phyloP scores from a whole-genome alignment of 768 basidiomycete genomes.

The Suillus brevipes region DNA sequence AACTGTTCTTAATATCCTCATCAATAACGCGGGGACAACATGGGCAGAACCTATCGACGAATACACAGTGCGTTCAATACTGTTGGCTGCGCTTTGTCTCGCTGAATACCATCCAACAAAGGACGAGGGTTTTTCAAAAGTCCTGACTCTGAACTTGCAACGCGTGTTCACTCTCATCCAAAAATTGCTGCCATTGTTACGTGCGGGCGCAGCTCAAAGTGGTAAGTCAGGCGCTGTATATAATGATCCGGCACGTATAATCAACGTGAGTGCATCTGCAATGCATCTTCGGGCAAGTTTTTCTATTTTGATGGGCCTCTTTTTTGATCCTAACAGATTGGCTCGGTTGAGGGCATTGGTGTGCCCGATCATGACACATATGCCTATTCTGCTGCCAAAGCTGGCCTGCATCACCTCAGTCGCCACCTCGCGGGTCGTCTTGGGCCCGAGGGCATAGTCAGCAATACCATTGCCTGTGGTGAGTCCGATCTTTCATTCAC shows the following conservation, averaged over 20 bases:
- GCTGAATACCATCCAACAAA: slow-evolving; percentile 20
- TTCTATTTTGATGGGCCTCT: neutral
- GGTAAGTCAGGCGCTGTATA: slow-evolving; percentile 38
- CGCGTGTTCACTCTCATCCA: slow-evolving; percentile 66
- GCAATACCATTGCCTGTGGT: slow-evolving; percentile 66
- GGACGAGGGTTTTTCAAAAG: slow-evolving; percentile 60
- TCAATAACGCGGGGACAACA: slow-evolving; percentile 66
- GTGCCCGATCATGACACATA: slow-evolving; percentile 62
- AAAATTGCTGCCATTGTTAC: slow-evolving; percentile 56
- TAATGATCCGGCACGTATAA: slow-evolving; percentile 55
- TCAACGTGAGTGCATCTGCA: slow-evolving; percentile 46
- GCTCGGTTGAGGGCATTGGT: slow-evolving; percentile 56
- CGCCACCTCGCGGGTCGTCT: slow-evolving; percentile 57
- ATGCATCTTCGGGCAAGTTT: neutral
- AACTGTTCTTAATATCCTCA: slow-evolving; percentile 53
- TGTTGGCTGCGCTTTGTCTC: slow-evolving; percentile 11
- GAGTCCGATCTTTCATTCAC: slow-evolving; percentile 12
- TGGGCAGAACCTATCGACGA: slow-evolving; percentile 51
- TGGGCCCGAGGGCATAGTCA: slow-evolving; percentile 56
- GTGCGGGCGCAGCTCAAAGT: slow-evolving; percentile 42
- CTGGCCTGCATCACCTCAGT: slow-evolving; percentile 58
- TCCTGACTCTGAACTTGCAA: slow-evolving; percentile 62
- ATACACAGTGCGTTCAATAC: slow-evolving; percentile 38
- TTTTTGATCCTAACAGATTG: slow-evolving; percentile 42
- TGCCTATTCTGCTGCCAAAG: slow-evolving; percentile 67